Evolutionary conservation across 1,284 basidiomycete genomes (phyloP), one percentile per base, ranked within the genome.

Genomic region (Trametes versicolor): DNA sequence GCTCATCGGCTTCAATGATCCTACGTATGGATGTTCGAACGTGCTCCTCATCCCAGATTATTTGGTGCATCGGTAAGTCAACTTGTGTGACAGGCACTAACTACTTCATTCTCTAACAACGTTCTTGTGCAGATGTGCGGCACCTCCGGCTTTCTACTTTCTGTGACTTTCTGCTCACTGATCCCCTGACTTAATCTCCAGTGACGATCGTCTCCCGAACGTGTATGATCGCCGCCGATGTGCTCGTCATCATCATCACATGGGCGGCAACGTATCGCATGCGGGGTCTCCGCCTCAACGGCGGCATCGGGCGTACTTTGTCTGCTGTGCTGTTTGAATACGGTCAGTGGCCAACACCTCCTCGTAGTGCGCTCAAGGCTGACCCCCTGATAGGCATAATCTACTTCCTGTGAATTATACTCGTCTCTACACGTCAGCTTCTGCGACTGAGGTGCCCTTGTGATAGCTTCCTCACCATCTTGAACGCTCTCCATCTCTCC

Each of bases 191-290:
- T 15, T 15, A 12, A 1, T 43, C n/a, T 8, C 15, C 21, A 56
- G 60, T 55, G 7, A 36, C 39, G 12, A 45, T 62, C 17, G 19
- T 27, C 7, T 48, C 60, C 7, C 41, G 60, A 19, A 41, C 60
- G 8, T 53, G 45, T 15, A 32, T 37, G 12, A 61, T 61, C 34
- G 45, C 52, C 4, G 60, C 60, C 25, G 60, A 61, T 34, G 12
- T 61, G 9, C 19, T 61, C 10, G 45, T 55, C 0, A 48, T 61
- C 23, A 10, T 27, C 25, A 27, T 55, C 2, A 61, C 60, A 9
- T 61, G 52, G 60, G 8, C 8, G 7, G 41, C 58, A 27, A 39
- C 45, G 5, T 37, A 27, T 45, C 32, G 47, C 9, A 23, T 23
- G 2, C 37, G 45, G 19, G 36, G n/a, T 8, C 32, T 55, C 27